A percentile compares a stretch with the other conserved stretches of the same genome.
These are phyloP conservation scores for Salvia rosmarinus DNA, from an alignment of 257 asterid species.

Conservation along the genomic window DNA sequence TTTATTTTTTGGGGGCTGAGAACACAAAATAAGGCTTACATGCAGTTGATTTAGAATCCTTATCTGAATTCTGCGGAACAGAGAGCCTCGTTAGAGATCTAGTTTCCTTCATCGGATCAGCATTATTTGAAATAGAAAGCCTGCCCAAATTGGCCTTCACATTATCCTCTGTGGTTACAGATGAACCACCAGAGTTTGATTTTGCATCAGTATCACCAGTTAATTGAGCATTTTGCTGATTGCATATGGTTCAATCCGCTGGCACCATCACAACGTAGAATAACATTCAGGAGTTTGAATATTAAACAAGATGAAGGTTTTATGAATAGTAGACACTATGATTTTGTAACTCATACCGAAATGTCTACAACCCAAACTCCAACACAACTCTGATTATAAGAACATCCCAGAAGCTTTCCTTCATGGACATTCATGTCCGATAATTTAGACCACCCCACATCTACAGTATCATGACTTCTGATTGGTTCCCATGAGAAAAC, in stretches of 20 bases:
- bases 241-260: slow-evolving; percentile 95
- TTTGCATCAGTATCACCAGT: slow-evolving; percentile 65
- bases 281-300: slow-evolving; percentile 30
- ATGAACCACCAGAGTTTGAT: slow-evolving; percentile 64
- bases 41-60: slow-evolving; percentile 70
- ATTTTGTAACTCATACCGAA: slow-evolving; percentile 55
- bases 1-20: slow-evolving; percentile 9
- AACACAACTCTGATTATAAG: slow-evolving; percentile 97
- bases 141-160: slow-evolving; percentile 69
- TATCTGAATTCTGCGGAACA: slow-evolving; percentile 68
- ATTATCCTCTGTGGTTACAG: slow-evolving; percentile 59
- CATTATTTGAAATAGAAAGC: slow-evolving; percentile 69
- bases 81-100: slow-evolving; percentile 70
- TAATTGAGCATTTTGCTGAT: slow-evolving; percentile 52
- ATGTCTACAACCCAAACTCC: slow-evolving; percentile 99
- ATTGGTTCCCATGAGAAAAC: slow-evolving; percentile 99
- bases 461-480: slow-evolving; percentile 85
- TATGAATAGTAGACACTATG: slow-evolving; percentile 23
- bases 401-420: slow-evolving; percentile 99
- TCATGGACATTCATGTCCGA: slow-evolving; percentile 97
- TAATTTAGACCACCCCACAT: slow-evolving; percentile 97
- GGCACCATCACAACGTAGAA: slow-evolving; percentile 42
- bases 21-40: slow-evolving; percentile 51
- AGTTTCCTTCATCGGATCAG: slow-evolving; percentile 76
- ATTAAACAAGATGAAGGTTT: slow-evolving; percentile 33